Conservation (phyloP, 495 filamentous ascomycete genomes). For the Neurospora pannonica region DNA sequence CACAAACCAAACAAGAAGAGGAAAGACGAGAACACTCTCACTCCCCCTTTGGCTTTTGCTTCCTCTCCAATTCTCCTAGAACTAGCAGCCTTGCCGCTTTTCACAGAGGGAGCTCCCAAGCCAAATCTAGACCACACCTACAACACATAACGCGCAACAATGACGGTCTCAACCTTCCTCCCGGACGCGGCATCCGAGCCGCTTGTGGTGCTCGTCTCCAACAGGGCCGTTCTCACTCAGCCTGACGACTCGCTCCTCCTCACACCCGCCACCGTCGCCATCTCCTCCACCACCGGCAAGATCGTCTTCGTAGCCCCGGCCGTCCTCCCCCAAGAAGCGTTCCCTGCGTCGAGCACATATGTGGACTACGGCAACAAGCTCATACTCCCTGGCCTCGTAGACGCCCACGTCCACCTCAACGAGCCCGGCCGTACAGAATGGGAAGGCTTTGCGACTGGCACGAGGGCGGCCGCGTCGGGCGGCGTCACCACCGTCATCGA, state of each 20-base stretch:
- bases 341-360: constrained; percentile 64
- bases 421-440: constrained; percentile 97
- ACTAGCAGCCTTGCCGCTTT: not conserved
- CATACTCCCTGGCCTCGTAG: constrained; percentile 84
- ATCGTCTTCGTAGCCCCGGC: constrained; percentile 68
- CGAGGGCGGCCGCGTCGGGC: constrained; percentile 85
- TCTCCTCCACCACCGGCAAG: constrained; percentile 73
- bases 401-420: constrained; percentile 96
- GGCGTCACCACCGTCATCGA: constrained; percentile 97
- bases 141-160: constrained; percentile 1
- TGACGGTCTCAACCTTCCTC: constrained; percentile 13
- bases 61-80: not conserved
- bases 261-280: constrained; percentile 61
- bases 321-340: constrained; percentile 60
- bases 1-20: not conserved
- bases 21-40: not conserved
- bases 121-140: not conserved
- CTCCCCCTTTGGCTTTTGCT: constrained; percentile 1
- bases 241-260: constrained; percentile 43
- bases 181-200: constrained; percentile 10
- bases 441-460: constrained; percentile 95
- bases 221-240: constrained; percentile 68
- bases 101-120: not conserved
- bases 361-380: constrained; percentile 79
- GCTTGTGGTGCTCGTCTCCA: constrained; percentile 64